Evolutionary conservation across 495 filamentous ascomycete species (phyloP).

Genomic region (Tuber umbilicatum): DNA sequence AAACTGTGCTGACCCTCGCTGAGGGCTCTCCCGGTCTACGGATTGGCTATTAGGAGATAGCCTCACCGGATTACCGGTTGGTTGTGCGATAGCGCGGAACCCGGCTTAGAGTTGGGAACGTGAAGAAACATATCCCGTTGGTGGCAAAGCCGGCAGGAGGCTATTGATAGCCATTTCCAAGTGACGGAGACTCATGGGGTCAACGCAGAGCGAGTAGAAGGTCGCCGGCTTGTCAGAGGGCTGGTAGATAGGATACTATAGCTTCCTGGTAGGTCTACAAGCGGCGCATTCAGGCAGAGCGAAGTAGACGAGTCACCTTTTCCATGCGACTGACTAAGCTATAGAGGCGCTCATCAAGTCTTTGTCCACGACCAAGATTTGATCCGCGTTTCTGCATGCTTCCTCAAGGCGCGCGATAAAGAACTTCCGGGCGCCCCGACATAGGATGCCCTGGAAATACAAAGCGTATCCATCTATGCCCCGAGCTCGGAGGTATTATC

Average conservation of each 20-base stretch:
- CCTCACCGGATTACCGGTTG: conserved; percentile 13
- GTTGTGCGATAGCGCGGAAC: conserved; percentile 16
- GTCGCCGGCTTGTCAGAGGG: conserved; percentile 16
- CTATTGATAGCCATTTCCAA: conserved; percentile 7
- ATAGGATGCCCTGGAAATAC: conserved; percentile 31
- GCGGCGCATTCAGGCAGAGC: conserved; percentile 13
- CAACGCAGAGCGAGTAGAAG: conserved; percentile 4
- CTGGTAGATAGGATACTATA: conserved; percentile 12
- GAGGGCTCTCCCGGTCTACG: too few relatives aligned
- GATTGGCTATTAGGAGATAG: conserved; percentile 25
- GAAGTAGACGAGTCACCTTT: conserved; percentile 12
- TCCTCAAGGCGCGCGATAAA: conserved; percentile 37
- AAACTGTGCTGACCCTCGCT: too few relatives aligned
- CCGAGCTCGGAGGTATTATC: conserved; percentile 6
- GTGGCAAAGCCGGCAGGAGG: not conserved
- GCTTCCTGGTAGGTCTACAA: conserved; percentile 24
- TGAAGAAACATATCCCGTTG: not conserved
- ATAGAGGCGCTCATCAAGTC: conserved; percentile 10
- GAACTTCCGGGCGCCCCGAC: conserved; percentile 16
- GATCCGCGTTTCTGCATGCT: conserved; percentile 33
- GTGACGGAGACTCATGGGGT: not conserved
- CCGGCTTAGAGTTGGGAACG: not conserved
- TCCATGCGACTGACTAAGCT: conserved; percentile 9
- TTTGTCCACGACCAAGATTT: conserved; percentile 39
- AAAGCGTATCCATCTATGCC: conserved; percentile 44